Evolutionary conservation across 768 basidiomycete species (phyloP), one percentile per base, ranked within the genome.

Genomic region (Lentinula edodes): DNA sequence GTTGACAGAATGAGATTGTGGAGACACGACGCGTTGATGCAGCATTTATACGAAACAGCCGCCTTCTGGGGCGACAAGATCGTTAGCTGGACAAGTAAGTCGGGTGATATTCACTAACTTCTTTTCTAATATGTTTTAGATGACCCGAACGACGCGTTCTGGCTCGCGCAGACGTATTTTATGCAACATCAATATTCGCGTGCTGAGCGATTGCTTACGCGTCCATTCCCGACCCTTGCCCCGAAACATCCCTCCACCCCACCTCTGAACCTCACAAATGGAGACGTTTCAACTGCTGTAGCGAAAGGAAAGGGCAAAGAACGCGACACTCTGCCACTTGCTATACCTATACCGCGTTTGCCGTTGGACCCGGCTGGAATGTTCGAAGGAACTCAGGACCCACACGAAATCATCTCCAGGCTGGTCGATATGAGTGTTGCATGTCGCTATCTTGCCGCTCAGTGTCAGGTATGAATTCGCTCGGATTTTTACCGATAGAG

Each of bases 61-160:
- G 89, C 91, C 5, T 98, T 98, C 71, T 99, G 97, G 97, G 97
- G 97, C 5, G 94, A 96, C 77, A 98, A 99, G 73, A 87, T 98
- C 51, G 79, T 98, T 52, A 91, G 85, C 63, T 95, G 94, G 93
- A 98, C 97, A 35, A 91, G 96, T 98, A 70, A 66, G 85, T 75
- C 59, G 43, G 61, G 42, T 8, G 63, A 60, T 56, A 62, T 43
- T 60, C 61, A 18, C n/a, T 50, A 38, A 50, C 32, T 35, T 28
- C 53, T 63, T 63, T 56, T 54, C 59, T 36, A 60, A 61, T 18
- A 41, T 61, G 63, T 59, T n/a, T 64, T 67, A 96, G 96, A 88
- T 64, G 93, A 98, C 68, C 89, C 95, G 35, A 97, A 98, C 71
- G 97, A 99, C 73, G 97, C 95, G 12, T 98, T 99, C 74, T 99